Evolutionary conservation across 2,329 filamentous ascomycete species (phyloP).

Genomic region (Aspergillus hortae): DNA sequence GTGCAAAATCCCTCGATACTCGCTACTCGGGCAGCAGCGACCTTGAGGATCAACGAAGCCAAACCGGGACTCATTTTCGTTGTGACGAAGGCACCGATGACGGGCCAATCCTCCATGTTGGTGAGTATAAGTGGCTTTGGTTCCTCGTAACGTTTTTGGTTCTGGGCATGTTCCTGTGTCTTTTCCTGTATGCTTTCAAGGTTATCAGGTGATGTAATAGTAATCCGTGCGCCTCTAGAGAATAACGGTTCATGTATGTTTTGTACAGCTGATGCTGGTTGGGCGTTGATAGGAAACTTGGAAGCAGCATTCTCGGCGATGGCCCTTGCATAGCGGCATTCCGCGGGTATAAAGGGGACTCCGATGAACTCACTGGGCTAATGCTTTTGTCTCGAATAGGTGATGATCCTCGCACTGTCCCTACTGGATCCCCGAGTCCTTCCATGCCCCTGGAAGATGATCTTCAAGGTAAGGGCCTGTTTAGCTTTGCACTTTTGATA

Average conservation of each 20-base stretch:
- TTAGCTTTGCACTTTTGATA: too few relatives aligned
- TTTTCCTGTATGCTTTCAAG: conserved; percentile 21
- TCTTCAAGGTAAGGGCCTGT: too few relatives aligned
- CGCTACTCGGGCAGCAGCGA: conserved; percentile 5
- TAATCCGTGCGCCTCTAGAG: neutral
- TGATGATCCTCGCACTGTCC: neutral
- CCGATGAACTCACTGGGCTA: neutral
- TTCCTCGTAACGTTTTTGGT: conserved; percentile 17
- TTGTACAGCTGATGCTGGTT: neutral
- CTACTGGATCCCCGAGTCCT: neutral
- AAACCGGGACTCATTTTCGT: neutral
- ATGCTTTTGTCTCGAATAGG: neutral
- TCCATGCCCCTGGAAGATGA: neutral
- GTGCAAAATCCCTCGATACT: neutral
- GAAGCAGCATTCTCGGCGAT: neutral
- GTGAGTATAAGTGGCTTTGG: conserved; percentile 25
- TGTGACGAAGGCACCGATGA: neutral
- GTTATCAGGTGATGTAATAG: conserved; percentile 21
- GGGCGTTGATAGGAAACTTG: neutral
- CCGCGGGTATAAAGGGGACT: neutral
- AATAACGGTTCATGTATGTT: neutral
- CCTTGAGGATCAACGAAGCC: conserved; percentile 2
- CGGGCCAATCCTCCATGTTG: neutral
- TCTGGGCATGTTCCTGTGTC: conserved; percentile 20
- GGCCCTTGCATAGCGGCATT: neutral